Base-by-base conservation (phyloP, 208 protist genomes). In the Trypanosoma scelopori region DNA sequence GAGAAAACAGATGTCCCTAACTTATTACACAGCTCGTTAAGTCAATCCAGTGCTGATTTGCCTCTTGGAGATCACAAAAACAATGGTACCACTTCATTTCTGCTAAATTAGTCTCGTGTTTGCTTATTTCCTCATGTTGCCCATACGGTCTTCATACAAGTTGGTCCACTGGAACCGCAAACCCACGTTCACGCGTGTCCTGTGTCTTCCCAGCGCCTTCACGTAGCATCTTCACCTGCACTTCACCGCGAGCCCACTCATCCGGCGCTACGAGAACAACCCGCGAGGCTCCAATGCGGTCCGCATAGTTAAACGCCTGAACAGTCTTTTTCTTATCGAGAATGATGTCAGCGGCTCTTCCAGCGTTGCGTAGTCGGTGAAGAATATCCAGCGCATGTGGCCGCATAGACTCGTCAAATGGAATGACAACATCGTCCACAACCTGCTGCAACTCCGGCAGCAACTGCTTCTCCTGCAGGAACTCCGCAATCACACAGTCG, bases 401-500 rank as follows among this genome's bases (percentile, higher is more conserved):
- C 20, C 94, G 87, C 85, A 98, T 96, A 27, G 81, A 82, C 76
- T 97, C 92, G 63, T 94, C 86, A 79, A 97, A 98, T 2, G 94
- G 91, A 55, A 97, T 93, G 27, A 98, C 88, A 52, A 98, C 75
- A 60, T 94, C 89, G 39, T 96, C 85, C 53, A 94, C 85, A 57
- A 76, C 63, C 49, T 89, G 79, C 28, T 66, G 41, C 27, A 90
- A 39, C n/a, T 57, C 18, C 5, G 79, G 84, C 7, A 97, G 64
- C 45, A 95, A 64, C 47, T 87, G 82, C 84, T 97, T 98, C 45
- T 96, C 91, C 66, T 88, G 76, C 18, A 98, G 84, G 23, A 98
- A 81, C 69, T 98, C 97, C 37, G 93, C 67, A 64, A 98, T 98
- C 4, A 98, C 97, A 61, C 93, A 97, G 76, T 98, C 97, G 37